Evolutionary conservation across 257 asterid species (phyloP).

Genomic region (Capsicum baccatum): DNA sequence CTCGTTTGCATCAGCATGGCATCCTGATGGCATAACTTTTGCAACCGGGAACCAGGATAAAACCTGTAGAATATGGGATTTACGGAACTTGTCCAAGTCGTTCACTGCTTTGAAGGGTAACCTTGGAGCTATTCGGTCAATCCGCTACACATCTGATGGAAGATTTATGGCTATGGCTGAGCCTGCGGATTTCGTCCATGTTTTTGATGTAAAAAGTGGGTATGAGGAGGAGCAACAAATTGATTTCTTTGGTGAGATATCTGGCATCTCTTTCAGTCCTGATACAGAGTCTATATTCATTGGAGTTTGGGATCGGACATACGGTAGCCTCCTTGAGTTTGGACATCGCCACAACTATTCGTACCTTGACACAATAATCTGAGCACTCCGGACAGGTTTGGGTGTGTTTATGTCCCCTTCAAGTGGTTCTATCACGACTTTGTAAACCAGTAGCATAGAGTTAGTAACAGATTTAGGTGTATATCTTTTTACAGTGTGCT

Average conservation of each 20-base stretch:
- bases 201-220: conserved; percentile 71
- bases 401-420: conserved; percentile 12
- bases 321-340: conserved; percentile 87
- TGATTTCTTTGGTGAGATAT: conserved; percentile 91
- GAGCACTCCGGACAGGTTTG: conserved; percentile 4
- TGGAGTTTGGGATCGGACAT: conserved; percentile 85
- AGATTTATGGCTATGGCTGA: conserved; percentile 94
- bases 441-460: conserved; percentile 21
- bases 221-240: conserved; percentile 76
- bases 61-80: conserved; percentile 86
- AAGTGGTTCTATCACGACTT: background rate
- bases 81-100: conserved; percentile 67
- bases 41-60: conserved; percentile 97
- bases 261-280: conserved; percentile 86
- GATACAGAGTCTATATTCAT: conserved; percentile 80
- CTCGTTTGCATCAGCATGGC: conserved; percentile 95
- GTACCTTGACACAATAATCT: conserved; percentile 64
- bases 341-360: conserved; percentile 69
- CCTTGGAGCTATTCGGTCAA: conserved; percentile 84
- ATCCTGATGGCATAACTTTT: conserved; percentile 76
- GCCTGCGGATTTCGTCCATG: conserved; percentile 88
- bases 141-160: conserved; percentile 83
- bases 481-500: conserved; percentile 31
- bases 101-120: conserved; percentile 69
- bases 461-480: conserved; percentile 10